Conservation (phyloP, 495 filamentous ascomycete species). For the Xylaria flabelliformis region DNA sequence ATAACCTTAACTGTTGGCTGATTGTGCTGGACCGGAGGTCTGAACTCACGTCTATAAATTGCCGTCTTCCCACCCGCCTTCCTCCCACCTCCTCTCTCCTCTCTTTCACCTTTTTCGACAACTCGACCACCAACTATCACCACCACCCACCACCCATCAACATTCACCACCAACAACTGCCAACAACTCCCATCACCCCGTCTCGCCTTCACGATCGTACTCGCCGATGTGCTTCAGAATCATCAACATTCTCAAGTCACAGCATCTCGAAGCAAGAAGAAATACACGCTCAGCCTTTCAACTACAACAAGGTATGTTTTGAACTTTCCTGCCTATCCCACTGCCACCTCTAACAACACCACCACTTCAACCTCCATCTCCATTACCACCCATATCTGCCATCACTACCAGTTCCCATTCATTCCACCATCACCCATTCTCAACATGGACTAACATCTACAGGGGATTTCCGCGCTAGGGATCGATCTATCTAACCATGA, state of each 20-base stretch:
- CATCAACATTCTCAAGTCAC: neutral
- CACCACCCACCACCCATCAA: neutral
- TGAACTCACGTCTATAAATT: slow-evolving; percentile 1
- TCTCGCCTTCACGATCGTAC: neutral
- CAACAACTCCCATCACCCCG: neutral
- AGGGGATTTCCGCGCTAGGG: neutral
- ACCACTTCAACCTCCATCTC: neutral
- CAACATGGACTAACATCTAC: neutral
- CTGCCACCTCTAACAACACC: neutral
- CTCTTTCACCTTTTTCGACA: neutral
- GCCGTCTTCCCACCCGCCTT: neutral
- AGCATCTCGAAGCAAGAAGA: neutral
- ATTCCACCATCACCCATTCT: too few species aligned
- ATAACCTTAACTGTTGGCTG: neutral
- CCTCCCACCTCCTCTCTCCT: neutral
- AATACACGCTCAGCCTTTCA: neutral
- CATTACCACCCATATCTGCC: too few species aligned
- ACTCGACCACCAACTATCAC: neutral
- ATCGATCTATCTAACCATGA: neutral
- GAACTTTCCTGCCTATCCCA: neutral
- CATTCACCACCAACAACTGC: neutral
- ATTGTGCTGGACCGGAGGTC: neutral
- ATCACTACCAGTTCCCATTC: neutral
- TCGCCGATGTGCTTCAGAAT: neutral
- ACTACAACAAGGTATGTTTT: neutral